Evolutionary conservation across 331 rosid species (phyloP), one percentile per base, ranked within the genome.

Genomic region (Phaseolus coccineus): DNA sequence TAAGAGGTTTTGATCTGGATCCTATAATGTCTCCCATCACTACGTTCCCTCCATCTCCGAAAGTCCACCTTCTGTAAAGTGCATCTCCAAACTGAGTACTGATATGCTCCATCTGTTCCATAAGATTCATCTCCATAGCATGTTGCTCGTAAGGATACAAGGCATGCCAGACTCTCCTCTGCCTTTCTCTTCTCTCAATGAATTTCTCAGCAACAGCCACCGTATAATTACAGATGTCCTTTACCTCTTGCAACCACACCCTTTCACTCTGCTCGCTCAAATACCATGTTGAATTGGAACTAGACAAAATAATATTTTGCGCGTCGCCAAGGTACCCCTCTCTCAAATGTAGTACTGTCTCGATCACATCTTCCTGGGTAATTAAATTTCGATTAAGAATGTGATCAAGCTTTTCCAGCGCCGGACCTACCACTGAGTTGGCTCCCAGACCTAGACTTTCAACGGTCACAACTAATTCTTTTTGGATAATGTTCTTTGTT

Each of bases 231-330:
- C 72, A 74, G 15, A 81, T 11, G 0, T 16, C 63, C 24, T 35
- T 47, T 14, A 75, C 65, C 39, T 81, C 77, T 61, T 67, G 37
- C 77, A 74, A 1, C 72, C 84, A 81, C 2, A 57, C 47, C n/a
- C 1, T 58, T 10, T 66, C 76, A 44, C 46, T 81, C 0, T 9
- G 47, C 1, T 39, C 10, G 6, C 47, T 42, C 47, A 12, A 42
- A 15, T 66, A 10, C 10, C 57, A 25, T 2, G 25, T 14, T 14
- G 24, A 42, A 2, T 42, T 35, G 35, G 44, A 42, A 4, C 24
- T 33, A 0, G 27, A 10, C 42, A 56, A 44, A 14, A 74, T 30
- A 30, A 30, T 1, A 30, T 2, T 30, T 1, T 30, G 3, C 31
- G 31, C 3, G 31, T 30, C 31, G 31, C 2, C 9, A 0, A 6